phyloP scores from a whole-genome alignment of 1,139 yeast genomes.

The Yamadazyma friedrichii region DNA sequence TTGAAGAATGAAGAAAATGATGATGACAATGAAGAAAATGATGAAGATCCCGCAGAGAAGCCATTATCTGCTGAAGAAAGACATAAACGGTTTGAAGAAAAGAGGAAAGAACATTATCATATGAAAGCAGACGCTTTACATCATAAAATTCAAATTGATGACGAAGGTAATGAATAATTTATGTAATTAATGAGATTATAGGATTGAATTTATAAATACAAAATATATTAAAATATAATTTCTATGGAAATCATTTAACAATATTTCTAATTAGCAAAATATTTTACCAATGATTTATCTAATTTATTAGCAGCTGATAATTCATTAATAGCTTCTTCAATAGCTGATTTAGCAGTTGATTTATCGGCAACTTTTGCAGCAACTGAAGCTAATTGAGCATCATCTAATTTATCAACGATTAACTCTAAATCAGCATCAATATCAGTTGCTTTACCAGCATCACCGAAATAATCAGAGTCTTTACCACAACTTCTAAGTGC shows the following conservation, averaged over 20 bases:
- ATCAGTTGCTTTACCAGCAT: slow-evolving; percentile 59
- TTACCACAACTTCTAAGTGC: slow-evolving; percentile 78
- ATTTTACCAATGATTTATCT: slow-evolving; percentile 35
- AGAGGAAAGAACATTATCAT: slow-evolving; percentile 76
- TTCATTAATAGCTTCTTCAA: slow-evolving; percentile 48
- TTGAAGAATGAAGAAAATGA: slow-evolving; percentile 17
- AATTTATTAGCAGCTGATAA: slow-evolving; percentile 33
- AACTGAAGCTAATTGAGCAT: slow-evolving; percentile 65
- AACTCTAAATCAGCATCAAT: slow-evolving; percentile 80
- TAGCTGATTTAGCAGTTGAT: slow-evolving; percentile 49
- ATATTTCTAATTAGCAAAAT: slow-evolving; percentile 22
- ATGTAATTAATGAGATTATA: background rate
- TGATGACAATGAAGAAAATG: slow-evolving; percentile 29
- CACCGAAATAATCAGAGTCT: slow-evolving; percentile 84
- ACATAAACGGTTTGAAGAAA: slow-evolving; percentile 68
- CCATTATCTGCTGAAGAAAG: slow-evolving; percentile 57
- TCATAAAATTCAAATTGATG: slow-evolving; percentile 27
- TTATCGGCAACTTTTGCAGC: slow-evolving; percentile 63
- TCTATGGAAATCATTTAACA: background rate
- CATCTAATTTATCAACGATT: slow-evolving; percentile 77
- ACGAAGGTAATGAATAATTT: slow-evolving; percentile 20
- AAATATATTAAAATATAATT: background rate
- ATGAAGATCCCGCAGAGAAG: slow-evolving; percentile 34
- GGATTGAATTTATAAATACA: background rate
- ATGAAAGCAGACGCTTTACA: slow-evolving; percentile 59